phyloP scores from a whole-genome alignment of 2,329 filamentous ascomycete species.

The Aspergillus awamori region DNA sequence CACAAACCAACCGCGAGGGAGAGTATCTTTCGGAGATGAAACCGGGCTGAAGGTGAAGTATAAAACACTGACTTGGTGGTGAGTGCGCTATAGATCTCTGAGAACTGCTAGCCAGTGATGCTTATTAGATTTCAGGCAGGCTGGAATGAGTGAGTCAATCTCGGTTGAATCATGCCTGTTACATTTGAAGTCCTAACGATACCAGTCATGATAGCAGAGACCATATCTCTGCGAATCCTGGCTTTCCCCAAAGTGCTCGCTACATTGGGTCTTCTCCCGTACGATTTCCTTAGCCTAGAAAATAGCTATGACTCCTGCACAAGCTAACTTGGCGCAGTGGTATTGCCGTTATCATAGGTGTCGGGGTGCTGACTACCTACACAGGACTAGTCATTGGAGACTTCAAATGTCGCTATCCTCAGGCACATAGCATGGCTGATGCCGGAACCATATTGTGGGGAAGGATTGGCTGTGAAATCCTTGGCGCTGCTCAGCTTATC shows the following conservation, averaged over 20 bases:
- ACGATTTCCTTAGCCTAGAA: slow-evolving; percentile 14
- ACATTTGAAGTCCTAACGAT: not conserved
- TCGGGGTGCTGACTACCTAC: slow-evolving; percentile 58
- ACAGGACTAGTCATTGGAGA: slow-evolving; percentile 62
- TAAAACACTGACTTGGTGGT: slow-evolving; percentile 35
- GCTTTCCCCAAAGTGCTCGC: slow-evolving; percentile 56
- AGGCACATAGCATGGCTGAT: slow-evolving; percentile 67
- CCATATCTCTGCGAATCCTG: slow-evolving; percentile 58
- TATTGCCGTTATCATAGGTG: slow-evolving; percentile 50
- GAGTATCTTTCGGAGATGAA: slow-evolving; percentile 33
- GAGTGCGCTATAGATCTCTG: slow-evolving; percentile 2
- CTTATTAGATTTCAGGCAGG: not conserved
- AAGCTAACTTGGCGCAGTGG: slow-evolving; percentile 8
- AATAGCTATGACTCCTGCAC: not conserved
- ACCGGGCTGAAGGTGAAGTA: slow-evolving; percentile 28
- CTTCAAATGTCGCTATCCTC: slow-evolving; percentile 57
- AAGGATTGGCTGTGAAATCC: slow-evolving; percentile 60
- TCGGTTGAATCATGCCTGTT: not conserved
- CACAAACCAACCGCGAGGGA: not conserved
- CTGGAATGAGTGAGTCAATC: slow-evolving; percentile 1
- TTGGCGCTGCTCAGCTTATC: slow-evolving; percentile 62
- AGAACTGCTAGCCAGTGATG: slow-evolving; percentile 1
- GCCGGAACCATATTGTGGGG: slow-evolving; percentile 65
- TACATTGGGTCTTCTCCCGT: slow-evolving; percentile 54
- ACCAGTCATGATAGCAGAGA: slow-evolving; percentile 58